Percentiles rank a stretch among this genome's conserved stretches.
These are phyloP conservation scores for Lagerstroemia fauriei DNA, from an alignment of 441 rosid species.

Conservation along the genomic window DNA sequence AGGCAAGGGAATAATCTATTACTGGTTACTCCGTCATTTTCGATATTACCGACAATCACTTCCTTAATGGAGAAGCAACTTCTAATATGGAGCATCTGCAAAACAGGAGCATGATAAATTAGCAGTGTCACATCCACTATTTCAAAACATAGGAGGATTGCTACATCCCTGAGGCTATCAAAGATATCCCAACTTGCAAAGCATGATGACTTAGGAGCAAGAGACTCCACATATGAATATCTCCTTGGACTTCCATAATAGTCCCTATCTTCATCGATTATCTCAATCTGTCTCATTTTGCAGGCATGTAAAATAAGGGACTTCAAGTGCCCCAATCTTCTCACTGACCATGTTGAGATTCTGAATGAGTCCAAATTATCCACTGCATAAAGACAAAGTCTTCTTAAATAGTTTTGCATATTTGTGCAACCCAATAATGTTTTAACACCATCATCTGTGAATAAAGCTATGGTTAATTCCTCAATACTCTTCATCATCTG, in stretches of 20 bases:
- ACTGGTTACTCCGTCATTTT: background rate
- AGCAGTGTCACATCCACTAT: background rate
- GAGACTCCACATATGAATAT: background rate
- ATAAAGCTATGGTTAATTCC: no score
- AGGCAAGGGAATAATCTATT: background rate
- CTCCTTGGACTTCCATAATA: background rate
- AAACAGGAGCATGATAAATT: background rate
- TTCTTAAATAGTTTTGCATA: no score
- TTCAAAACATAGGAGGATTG: no score
- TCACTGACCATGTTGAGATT: no score
- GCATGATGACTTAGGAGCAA: background rate
- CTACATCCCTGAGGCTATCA: background rate
- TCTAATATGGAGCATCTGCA: background rate
- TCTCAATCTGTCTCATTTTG: background rate
- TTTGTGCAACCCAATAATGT: no score
- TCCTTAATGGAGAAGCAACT: background rate
- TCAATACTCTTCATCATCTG: no score
- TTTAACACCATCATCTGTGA: no score
- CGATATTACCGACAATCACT: no score
- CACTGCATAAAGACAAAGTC: no score
- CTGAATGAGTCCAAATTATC: no score
- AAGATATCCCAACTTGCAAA: background rate
- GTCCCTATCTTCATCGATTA: background rate
- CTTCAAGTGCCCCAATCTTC: no score
- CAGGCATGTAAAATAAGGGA: background rate